Evolutionary conservation across 257 asterid species (phyloP).

Genomic region (Solanum sejunctum): DNA sequence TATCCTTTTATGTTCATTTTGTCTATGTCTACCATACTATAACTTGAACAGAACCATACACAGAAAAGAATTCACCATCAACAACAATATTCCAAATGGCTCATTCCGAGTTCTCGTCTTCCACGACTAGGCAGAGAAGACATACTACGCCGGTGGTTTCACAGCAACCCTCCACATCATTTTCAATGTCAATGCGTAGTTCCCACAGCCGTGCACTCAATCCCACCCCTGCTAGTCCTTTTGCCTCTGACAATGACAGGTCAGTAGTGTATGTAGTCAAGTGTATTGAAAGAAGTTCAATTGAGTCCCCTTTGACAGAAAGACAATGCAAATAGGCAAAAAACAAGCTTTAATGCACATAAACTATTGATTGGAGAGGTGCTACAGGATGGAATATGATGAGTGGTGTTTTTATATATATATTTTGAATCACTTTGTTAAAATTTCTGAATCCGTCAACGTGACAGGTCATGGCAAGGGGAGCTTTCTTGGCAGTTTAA

Average conservation of each 20-base stretch:
- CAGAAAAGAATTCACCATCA: not conserved
- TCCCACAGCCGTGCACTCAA: conserved; percentile 15
- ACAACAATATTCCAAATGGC: not conserved
- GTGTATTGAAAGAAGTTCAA: not conserved
- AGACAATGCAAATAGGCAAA: not conserved
- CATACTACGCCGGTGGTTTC: conserved; percentile 36
- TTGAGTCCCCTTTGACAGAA: not conserved
- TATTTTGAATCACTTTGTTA: not conserved
- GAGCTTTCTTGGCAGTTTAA: conserved; percentile 70
- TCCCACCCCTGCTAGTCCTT: conserved; percentile 45
- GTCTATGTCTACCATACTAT: not conserved
- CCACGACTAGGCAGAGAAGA: conserved; percentile 10
- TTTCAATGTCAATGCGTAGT: conserved; percentile 34
- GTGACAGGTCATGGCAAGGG: conserved; percentile 53
- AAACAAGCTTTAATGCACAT: not conserved
- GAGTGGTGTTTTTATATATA: not conserved
- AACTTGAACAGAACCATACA: not conserved
- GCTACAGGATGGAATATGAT: not conserved
- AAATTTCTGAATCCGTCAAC: not conserved
- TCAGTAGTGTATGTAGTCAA: not conserved
- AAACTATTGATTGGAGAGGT: not conserved
- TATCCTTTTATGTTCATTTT: not conserved
- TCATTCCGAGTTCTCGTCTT: not conserved
- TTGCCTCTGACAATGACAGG: conserved; percentile 47
- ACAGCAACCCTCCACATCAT: conserved; percentile 22